Conservation (phyloP, 805 yeast genomes). For the Yamadazyma insecticola region DNA sequence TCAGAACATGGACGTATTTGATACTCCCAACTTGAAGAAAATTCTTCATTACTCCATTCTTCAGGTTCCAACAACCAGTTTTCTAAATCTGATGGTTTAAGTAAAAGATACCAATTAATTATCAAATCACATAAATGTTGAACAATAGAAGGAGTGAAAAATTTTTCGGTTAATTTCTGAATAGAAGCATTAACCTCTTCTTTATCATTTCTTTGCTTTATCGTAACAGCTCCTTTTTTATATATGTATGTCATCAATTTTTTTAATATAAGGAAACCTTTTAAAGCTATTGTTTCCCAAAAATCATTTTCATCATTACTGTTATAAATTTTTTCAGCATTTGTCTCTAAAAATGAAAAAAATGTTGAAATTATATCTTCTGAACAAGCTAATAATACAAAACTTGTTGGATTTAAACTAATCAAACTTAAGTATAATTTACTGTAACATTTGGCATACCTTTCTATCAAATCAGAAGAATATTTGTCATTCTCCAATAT, state of each 20-base stretch:
- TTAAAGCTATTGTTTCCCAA: constrained; percentile 73
- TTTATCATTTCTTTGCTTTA: constrained; percentile 62
- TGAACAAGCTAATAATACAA: constrained; percentile 63
- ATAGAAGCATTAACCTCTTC: constrained; percentile 59
- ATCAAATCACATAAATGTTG: constrained; percentile 60
- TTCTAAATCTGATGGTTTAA: constrained; percentile 73
- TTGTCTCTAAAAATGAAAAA: constrained; percentile 54
- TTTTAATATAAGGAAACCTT: constrained; percentile 61
- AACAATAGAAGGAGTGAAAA: constrained; percentile 56
- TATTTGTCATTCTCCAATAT: constrained; percentile 49
- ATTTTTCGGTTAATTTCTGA: constrained; percentile 43
- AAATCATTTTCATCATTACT: constrained; percentile 55
- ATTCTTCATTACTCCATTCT: constrained; percentile 85
- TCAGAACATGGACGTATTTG: constrained; percentile 87
- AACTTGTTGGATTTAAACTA: constrained; percentile 60
- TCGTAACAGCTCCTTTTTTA: constrained; percentile 62
- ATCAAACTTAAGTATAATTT: constrained; percentile 65
- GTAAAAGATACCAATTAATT: constrained; percentile 66
- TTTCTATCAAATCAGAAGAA: constrained; percentile 50
- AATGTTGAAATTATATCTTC: constrained; percentile 57
- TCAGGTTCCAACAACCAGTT: constrained; percentile 86
- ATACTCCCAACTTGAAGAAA: constrained; percentile 72
- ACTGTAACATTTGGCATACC: constrained; percentile 68
- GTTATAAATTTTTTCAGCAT: constrained; percentile 61
- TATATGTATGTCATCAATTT: constrained; percentile 56